These are phyloP conservation scores for Lachnum nothofagi DNA, from an alignment of 2,329 filamentous ascomycete genomes.

Conservation along the genomic window DNA sequence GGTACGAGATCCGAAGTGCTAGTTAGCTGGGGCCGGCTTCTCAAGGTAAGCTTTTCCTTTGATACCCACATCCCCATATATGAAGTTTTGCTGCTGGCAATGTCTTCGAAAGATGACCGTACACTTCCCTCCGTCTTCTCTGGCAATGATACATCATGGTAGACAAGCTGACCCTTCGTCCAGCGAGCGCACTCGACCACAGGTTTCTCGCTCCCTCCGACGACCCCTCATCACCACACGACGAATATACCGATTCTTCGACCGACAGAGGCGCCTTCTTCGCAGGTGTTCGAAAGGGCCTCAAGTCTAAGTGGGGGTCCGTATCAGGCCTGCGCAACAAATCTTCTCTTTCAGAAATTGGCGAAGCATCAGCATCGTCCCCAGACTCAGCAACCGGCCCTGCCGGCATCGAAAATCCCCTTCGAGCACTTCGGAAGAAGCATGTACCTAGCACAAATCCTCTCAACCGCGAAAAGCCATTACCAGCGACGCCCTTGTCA, in stretches of 20 bases:
- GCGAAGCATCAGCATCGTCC: slow-evolving; percentile 13
- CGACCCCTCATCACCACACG: slow-evolving; percentile 21
- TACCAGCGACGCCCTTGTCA: slow-evolving; percentile 29
- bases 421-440: slow-evolving; percentile 15
- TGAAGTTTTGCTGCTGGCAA: slow-evolving; percentile 11
- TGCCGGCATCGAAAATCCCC: slow-evolving; percentile 11
- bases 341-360: slow-evolving; percentile 21
- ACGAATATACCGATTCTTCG: slow-evolving; percentile 17
- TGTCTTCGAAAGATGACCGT: slow-evolving; percentile 9
- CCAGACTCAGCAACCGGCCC: slow-evolving; percentile 13
- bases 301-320: slow-evolving; percentile 29
- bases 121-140: slow-evolving; percentile 6
- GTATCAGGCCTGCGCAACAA: slow-evolving; percentile 25
- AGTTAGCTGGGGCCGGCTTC: slow-evolving; percentile 10
- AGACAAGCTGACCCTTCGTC: slow-evolving; percentile 30
- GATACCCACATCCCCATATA: slow-evolving; percentile 10
- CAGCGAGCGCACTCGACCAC: slow-evolving; percentile 28
- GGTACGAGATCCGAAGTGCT: background rate
- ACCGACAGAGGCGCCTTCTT: slow-evolving; percentile 25
- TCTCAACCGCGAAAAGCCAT: slow-evolving; percentile 29
- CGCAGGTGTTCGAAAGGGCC: slow-evolving; percentile 28
- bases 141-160: slow-evolving; percentile 30
- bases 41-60: slow-evolving; percentile 12
- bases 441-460: slow-evolving; percentile 27
- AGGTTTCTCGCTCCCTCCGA: slow-evolving; percentile 23